Conservation (phyloP, 1,284 basidiomycete genomes). For the Cutaneotrichosporon sp. region DNA sequence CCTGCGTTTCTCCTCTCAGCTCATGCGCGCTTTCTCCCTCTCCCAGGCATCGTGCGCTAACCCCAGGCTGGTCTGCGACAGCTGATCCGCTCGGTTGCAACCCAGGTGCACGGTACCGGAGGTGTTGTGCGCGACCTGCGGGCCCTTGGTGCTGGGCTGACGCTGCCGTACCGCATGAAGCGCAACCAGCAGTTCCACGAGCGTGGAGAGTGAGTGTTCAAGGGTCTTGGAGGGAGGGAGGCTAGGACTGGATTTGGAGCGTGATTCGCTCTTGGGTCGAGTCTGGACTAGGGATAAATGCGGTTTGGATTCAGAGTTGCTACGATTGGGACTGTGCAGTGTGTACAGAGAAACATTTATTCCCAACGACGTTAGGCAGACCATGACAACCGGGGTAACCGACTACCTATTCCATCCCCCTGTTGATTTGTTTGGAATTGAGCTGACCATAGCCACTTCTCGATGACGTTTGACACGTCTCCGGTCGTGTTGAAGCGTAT, state of each 20-base stretch:
- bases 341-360: too few species aligned
- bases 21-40: background rate
- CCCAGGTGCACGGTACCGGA: constrained; percentile 44
- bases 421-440: too few species aligned
- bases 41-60: background rate
- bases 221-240: background rate
- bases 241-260: background rate
- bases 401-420: background rate
- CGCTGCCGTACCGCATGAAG: constrained; percentile 46
- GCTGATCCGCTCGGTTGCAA: constrained; percentile 45
- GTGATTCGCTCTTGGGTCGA: background rate
- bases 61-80: constrained; percentile 48
- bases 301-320: too few species aligned
- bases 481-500: constrained; percentile 48
- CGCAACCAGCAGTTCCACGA: constrained; percentile 51
- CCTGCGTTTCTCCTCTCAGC: too few species aligned
- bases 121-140: constrained; percentile 51
- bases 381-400: too few species aligned
- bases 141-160: constrained; percentile 44
- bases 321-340: too few species aligned
- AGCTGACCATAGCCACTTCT: constrained; percentile 46
- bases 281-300: too few species aligned
- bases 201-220: constrained; percentile 50
- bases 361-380: too few species aligned
- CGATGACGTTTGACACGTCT: constrained; percentile 51